Base-by-base conservation (phyloP, 805 yeast species). In the Kluyveromyces nonfermentans region DNA sequence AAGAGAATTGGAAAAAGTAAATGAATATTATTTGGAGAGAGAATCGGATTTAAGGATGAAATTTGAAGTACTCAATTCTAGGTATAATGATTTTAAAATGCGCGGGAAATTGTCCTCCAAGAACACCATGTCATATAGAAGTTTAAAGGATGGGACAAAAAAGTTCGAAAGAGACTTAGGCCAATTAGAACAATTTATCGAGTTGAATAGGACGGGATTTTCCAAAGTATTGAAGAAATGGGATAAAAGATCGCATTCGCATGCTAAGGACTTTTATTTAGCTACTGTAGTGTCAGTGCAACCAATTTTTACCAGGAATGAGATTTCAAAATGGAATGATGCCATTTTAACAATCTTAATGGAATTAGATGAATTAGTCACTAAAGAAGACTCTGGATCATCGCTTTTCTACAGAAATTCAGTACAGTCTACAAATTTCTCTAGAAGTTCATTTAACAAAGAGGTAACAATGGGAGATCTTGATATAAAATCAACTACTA, bases 241-340 rank as follows among this genome's bases (percentile, higher is more conserved):
- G 98, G 98, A 93, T 65, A 93, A 93, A 64, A 72, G 97, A 49
- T 87, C 96, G 18, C 88, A 90, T 57, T 85, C 96, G 2, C 95
- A 86, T 53, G 88, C 96, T 6, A 88, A 89, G 58, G 98, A 93
- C 60, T 71, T 93, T 41, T 93, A 89, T 60, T 72, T 93, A 40
- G 80, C 87, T 25, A 83, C 96, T 0, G 96, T 96, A 0, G 95
- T 93, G 12, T 87, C 86, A 48, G 96, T 93, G 5, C 98, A 93
- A 63, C 97, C 98, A 0, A 94, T 90, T 10, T 93, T 93, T 67
- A 95, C 93, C 57, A 77, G 94, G 49, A 82, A 84, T 50, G 90
- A 85, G 54, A 83, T 90, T 41, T 82, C 93, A 37, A 80, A 79
- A 51, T 71, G 93, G 53, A 83, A 88, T 58, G 98, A 93, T 60